A percentile compares a stretch with the other conserved stretches of the same genome.
These are phyloP conservation scores for Polyplosphaeria fusca DNA, from an alignment of 495 filamentous ascomycete genomes.

Conservation along the genomic window DNA sequence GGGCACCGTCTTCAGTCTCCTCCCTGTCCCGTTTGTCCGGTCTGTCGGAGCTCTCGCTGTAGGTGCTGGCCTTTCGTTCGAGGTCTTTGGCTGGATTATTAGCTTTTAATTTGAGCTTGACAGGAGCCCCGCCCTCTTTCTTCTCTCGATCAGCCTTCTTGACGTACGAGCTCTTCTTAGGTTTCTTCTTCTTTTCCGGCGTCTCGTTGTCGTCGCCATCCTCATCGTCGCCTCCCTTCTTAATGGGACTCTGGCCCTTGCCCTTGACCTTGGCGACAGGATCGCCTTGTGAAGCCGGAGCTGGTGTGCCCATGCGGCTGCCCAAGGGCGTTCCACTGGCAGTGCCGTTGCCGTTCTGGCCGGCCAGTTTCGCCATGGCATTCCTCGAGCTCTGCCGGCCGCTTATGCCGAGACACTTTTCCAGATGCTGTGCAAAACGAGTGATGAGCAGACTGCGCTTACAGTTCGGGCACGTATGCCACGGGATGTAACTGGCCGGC, in stretches of 20 bases:
- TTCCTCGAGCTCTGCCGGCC: conserved; percentile 62
- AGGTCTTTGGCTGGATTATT: conserved; percentile 4
- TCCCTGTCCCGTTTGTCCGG: conserved; percentile 31
- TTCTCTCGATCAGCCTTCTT: conserved; percentile 34
- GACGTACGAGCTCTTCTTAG: conserved; percentile 39
- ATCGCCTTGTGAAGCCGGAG: conserved; percentile 44
- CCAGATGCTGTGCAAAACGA: conserved; percentile 69
- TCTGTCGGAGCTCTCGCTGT: conserved; percentile 14
- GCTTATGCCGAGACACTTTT: conserved; percentile 73
- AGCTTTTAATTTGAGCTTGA: conserved; percentile 29
- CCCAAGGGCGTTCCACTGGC: conserved; percentile 50
- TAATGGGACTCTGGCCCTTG: conserved; percentile 29
- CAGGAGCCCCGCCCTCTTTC: conserved; percentile 12
- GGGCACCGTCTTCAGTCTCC: conserved; percentile 23
- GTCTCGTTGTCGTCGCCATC: conserved; percentile 49
- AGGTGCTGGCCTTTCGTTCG: conserved; percentile 14
- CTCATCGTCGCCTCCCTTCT: conserved; percentile 26
- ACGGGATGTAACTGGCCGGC: conserved; percentile 66
- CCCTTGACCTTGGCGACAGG: conserved; percentile 49
- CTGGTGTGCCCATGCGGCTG: conserved; percentile 59
- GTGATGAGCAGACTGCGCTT: conserved; percentile 59
- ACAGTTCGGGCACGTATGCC: conserved; percentile 65
- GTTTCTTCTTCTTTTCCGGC: conserved; percentile 51
- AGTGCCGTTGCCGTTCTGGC: conserved; percentile 35
- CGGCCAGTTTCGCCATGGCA: conserved; percentile 41